Conservation (phyloP, 2,329 filamentous ascomycete genomes). For the Dothideomycetes sp. region DNA sequence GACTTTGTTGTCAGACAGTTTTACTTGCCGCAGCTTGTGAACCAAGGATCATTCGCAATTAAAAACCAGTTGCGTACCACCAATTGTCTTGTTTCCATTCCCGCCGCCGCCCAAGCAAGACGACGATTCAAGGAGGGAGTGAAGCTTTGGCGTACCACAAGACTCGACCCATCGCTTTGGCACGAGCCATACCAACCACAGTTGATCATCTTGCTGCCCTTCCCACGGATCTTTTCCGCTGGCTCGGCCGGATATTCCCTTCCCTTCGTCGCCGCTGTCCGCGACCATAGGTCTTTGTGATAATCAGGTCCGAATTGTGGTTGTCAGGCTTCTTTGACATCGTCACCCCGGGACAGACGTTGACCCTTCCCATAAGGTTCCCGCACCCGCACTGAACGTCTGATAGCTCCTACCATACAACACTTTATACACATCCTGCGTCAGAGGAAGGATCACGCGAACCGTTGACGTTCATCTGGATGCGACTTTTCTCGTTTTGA, state of each 20-base stretch:
- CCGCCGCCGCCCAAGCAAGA: no score
- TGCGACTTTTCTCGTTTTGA: conserved; percentile 11
- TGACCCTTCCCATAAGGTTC: conserved; percentile 12
- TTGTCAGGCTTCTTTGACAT: conserved; percentile 6
- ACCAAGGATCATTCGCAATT: not conserved
- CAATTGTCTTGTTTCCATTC: no score
- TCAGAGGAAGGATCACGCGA: conserved; percentile 12
- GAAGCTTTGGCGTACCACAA: not conserved
- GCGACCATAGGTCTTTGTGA: no score
- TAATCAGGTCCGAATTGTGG: no score
- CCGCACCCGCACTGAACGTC: conserved; percentile 12
- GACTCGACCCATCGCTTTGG: conserved; percentile 12
- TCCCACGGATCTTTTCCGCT: conserved; percentile 12
- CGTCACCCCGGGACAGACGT: not conserved
- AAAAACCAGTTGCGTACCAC: no score
- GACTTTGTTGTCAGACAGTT: no score
- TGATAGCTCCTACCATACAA: conserved; percentile 12
- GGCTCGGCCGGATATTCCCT: conserved; percentile 10
- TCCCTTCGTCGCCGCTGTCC: no score
- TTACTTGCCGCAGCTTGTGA: conserved; percentile 7
- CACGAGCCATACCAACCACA: conserved; percentile 10
- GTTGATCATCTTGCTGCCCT: conserved; percentile 2
- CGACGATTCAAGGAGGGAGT: no score
- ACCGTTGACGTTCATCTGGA: conserved; percentile 8
- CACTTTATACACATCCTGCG: conserved; percentile 1